Conservation (phyloP, 2,329 filamentous ascomycete species). For the Xylaria sp. region DNA sequence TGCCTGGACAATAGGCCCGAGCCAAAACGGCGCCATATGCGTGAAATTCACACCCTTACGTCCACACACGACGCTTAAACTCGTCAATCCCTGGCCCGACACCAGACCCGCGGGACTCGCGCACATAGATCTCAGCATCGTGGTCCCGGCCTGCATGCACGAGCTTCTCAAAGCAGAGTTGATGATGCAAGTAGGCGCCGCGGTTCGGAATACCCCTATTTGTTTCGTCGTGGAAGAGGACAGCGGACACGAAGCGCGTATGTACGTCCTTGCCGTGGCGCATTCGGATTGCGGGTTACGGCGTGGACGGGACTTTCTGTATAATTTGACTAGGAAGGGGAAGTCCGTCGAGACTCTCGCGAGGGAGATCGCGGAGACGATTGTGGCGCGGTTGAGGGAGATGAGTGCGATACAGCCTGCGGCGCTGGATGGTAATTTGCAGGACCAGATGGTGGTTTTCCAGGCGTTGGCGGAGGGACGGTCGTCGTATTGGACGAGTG, state of each 20-base stretch:
- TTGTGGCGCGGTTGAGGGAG: constrained; percentile 41
- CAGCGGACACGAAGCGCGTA: constrained; percentile 45
- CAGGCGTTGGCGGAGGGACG: constrained; percentile 51
- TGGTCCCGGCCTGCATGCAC: constrained; percentile 44
- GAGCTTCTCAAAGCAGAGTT: constrained; percentile 39
- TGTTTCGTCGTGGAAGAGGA: constrained; percentile 46
- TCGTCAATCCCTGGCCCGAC: constrained; percentile 27
- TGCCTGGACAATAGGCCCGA: constrained; percentile 47
- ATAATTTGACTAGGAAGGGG: constrained; percentile 37
- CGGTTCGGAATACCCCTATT: constrained; percentile 42
- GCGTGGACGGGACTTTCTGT: constrained; percentile 46
- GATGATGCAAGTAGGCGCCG: constrained; percentile 34
- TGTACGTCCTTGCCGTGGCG: constrained; percentile 55
- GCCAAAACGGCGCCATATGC: constrained; percentile 39
- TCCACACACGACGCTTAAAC: constrained; percentile 35
- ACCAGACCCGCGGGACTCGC: constrained; percentile 32
- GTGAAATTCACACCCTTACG: constrained; percentile 41
- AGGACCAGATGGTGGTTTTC: constrained; percentile 58
- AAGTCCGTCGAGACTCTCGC: constrained; percentile 35
- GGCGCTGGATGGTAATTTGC: constrained; percentile 50
- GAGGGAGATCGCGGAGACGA: constrained; percentile 38
- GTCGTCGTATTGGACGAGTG: constrained; percentile 40
- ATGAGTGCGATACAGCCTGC: constrained; percentile 41
- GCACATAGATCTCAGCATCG: constrained; percentile 46
- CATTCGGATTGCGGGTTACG: constrained; percentile 41